Percentiles rank a stretch among this genome's conserved stretches.
These are phyloP conservation scores for Tylopilus sp. DNA, from an alignment of 1,284 basidiomycete genomes.

Conservation along the genomic window DNA sequence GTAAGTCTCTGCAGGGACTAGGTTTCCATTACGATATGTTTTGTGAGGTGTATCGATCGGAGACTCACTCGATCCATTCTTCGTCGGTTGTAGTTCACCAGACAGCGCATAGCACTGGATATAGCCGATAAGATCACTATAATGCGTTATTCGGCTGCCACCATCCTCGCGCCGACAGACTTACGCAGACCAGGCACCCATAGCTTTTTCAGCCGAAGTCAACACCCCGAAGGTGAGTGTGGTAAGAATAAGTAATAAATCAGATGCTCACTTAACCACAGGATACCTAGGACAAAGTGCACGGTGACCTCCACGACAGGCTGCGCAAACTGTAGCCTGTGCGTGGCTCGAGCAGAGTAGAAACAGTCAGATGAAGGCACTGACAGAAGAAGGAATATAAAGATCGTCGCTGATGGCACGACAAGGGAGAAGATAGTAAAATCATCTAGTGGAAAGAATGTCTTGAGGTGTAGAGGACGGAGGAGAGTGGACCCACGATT, in stretches of 20 bases:
- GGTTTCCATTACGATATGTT: constrained; percentile 4
- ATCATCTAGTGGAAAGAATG: constrained; percentile 43
- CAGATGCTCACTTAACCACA: constrained; percentile 61
- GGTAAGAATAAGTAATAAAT: background rate
- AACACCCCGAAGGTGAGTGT: constrained; percentile 3
- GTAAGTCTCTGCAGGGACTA: constrained; percentile 54
- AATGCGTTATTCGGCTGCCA: constrained; percentile 6
- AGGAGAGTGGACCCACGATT: constrained; percentile 46
- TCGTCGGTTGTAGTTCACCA: constrained; percentile 46
- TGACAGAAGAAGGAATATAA: constrained; percentile 53
- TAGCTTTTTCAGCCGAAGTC: constrained; percentile 41
- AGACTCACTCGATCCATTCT: constrained; percentile 51
- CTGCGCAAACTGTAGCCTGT: constrained; percentile 64
- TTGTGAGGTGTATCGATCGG: background rate
- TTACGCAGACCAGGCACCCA: constrained; percentile 72
- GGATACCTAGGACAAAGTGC: constrained; percentile 51
- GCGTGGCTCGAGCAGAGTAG: background rate
- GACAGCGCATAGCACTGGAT: constrained; percentile 58
- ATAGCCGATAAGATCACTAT: constrained; percentile 65
- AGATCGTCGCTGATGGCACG: constrained; percentile 59
- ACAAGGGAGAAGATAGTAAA: constrained; percentile 66
- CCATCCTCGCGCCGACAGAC: constrained; percentile 23
- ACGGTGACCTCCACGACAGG: constrained; percentile 57
- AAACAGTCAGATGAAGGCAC: constrained; percentile 15
- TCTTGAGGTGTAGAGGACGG: background rate